These are phyloP conservation scores for Vinca minor DNA, from an alignment of 257 asterid genomes.

Conservation along the genomic window DNA sequence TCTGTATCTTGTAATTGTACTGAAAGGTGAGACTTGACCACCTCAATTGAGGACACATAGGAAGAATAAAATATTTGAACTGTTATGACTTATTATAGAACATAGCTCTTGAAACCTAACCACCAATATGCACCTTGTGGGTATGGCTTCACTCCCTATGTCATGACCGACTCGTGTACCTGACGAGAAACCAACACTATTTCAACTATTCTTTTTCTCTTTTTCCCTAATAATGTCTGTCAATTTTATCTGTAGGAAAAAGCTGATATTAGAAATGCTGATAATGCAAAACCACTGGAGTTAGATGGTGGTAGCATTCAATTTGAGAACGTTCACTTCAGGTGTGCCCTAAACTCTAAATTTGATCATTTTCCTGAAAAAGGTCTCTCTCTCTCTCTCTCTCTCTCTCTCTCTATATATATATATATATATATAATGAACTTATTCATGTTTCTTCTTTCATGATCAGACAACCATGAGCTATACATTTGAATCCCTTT, in stretches of 20 bases:
- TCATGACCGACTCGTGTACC: neutral
- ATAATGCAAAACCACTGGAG: constrained; percentile 61
- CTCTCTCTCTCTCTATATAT: neutral
- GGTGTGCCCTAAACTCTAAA: constrained; percentile 31
- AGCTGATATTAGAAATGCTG: constrained; percentile 59
- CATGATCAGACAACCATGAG: neutral
- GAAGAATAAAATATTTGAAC: neutral
- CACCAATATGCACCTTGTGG: neutral
- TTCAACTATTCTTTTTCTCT: neutral
- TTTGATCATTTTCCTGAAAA: neutral
- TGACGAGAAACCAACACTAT: neutral
- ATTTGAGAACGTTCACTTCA: constrained; percentile 85
- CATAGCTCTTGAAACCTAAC: neutral
- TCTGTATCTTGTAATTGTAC: neutral
- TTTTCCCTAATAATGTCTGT: constrained; percentile 9
- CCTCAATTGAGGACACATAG: neutral
- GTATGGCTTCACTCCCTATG: neutral
- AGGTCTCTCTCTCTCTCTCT: no score
- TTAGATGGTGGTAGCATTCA: constrained; percentile 65
- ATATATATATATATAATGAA: no score
- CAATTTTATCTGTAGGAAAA: constrained; percentile 52
- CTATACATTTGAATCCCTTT: neutral
- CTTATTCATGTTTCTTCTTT: neutral
- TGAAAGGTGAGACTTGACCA: neutral
- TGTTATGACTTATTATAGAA: neutral